Evolutionary conservation across 345 rosid species (phyloP).

Genomic region (Mercurialis annua): DNA sequence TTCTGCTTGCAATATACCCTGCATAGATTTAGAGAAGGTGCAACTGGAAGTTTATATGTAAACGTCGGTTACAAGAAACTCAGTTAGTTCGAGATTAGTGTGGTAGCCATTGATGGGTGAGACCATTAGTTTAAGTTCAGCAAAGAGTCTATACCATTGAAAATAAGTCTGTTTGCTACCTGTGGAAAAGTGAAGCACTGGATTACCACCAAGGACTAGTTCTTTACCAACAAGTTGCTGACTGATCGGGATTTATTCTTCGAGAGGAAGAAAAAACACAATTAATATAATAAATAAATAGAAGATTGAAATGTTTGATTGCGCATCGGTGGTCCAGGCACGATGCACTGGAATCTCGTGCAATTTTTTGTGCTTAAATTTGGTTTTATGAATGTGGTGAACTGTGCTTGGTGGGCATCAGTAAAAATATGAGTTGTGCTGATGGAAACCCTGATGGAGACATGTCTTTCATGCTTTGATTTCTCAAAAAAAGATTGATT

Average conservation of each 20-base stretch:
- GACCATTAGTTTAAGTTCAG: constrained; percentile 19
- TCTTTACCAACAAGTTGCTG: constrained; percentile 37
- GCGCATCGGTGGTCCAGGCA: constrained; percentile 37
- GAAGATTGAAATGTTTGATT: constrained; percentile 25
- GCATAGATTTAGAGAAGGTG: constrained; percentile 3
- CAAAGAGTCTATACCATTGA: constrained; percentile 24
- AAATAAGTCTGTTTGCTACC: constrained; percentile 19
- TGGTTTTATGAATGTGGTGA: constrained; percentile 43
- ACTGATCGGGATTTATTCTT: constrained; percentile 42
- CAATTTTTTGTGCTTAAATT: constrained; percentile 33
- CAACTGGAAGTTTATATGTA: constrained; percentile 14
- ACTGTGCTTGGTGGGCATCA: constrained; percentile 56
- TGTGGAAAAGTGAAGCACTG: constrained; percentile 20
- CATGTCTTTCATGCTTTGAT: constrained; percentile 37
- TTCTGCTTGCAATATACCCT: constrained; percentile 3
- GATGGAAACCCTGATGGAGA: constrained; percentile 53
- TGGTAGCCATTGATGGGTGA: constrained; percentile 15
- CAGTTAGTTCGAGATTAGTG: background rate
- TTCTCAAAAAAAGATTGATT: constrained; percentile 30
- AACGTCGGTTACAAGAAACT: constrained; percentile 14
- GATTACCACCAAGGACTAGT: constrained; percentile 22
- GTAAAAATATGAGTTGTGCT: constrained; percentile 43
- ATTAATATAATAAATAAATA: background rate
- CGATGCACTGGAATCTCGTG: constrained; percentile 41
- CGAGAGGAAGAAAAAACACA: background rate